Base-by-base conservation (phyloP, 2,329 filamentous ascomycete genomes). In the Dissoconium aciculare region DNA sequence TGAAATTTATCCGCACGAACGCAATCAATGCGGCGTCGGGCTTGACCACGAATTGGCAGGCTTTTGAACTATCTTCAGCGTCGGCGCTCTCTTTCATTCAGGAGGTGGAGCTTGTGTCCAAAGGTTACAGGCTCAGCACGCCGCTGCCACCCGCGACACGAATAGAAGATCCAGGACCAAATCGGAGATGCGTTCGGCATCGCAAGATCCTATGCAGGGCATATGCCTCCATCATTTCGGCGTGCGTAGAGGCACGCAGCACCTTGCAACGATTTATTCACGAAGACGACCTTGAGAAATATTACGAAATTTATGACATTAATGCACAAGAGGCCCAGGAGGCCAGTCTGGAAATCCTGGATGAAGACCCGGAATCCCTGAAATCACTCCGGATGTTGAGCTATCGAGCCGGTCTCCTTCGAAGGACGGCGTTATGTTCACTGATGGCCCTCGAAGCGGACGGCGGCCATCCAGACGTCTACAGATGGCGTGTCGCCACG, bases 91-190 rank as follows among this genome's bases (percentile, higher is more conserved):
- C 78, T 21, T 68, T 93, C 37, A 77, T 94, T 39, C 85, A 93
- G 53, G 85, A 94, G 57, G 84, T 94, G n/a, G 85, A 94, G 58
- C 66, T 94, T 17, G 84, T 94, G 15, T 91, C 85, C 16, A 73
- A 85, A 44, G 85, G 85, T 13, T 94, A 92, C 55, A 69, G 81
- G 57, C 66, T 93, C 74, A 92, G 82, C 63, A 78, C 74, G 11
- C 87, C 85, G 14, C 59, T 95, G 19, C 87, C 89, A 5, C 89
- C 89, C n/a, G 78, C 94, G 37, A 91, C 80, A 42, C 74, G 87
- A 27, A 65, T 98, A 17, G 89, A 98, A 52, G 83, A 91, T 43
- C 37, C 38, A 10, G 74, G 74, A 37, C 73, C 73, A 26, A 23
- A 23, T n/a, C 70, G 83, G 44, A 76, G 83, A 48, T 98, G 89